These are phyloP conservation scores for Sclerotinia trifoliorum DNA, from an alignment of 2,329 filamentous ascomycete genomes.

Conservation along the genomic window DNA sequence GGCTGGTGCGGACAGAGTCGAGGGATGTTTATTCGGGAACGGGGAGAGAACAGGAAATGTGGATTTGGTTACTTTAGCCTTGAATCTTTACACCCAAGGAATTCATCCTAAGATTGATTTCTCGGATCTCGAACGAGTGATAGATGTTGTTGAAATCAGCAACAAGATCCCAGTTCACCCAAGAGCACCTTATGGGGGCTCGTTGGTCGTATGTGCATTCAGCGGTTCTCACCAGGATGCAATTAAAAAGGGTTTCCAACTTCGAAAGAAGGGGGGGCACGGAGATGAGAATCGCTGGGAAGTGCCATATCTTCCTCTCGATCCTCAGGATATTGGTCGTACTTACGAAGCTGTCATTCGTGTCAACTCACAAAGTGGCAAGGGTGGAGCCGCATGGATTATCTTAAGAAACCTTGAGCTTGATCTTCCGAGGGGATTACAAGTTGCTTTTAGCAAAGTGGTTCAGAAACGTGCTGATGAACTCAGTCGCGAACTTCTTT, in stretches of 20 bases:
- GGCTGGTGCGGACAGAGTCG: slow-evolving; percentile 91
- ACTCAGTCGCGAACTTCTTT: slow-evolving; percentile 78
- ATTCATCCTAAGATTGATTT: slow-evolving; percentile 85
- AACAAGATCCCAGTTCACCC: slow-evolving; percentile 94
- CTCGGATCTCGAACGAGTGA: slow-evolving; percentile 81
- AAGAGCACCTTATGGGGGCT: slow-evolving; percentile 85
- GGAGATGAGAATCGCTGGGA: slow-evolving; percentile 58
- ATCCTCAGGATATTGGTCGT: slow-evolving; percentile 88
- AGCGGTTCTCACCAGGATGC: slow-evolving; percentile 92
- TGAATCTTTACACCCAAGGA: slow-evolving; percentile 95
- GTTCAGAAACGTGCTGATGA: slow-evolving; percentile 80
- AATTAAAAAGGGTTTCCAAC: slow-evolving; percentile 87
- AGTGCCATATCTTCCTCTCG: slow-evolving; percentile 88
- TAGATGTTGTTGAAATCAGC: slow-evolving; percentile 84
- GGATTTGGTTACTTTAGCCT: slow-evolving; percentile 84
- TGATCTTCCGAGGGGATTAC: slow-evolving; percentile 87
- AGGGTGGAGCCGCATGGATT: slow-evolving; percentile 93
- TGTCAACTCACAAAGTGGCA: slow-evolving; percentile 94
- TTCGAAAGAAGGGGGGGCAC: slow-evolving; percentile 59
- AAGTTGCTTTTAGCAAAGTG: slow-evolving; percentile 78
- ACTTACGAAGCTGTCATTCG: slow-evolving; percentile 98
- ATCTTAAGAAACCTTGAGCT: slow-evolving; percentile 86
- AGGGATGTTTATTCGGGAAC: slow-evolving; percentile 92
- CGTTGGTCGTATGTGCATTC: slow-evolving; percentile 89
- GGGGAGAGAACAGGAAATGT: slow-evolving; percentile 96